phyloP scores from a whole-genome alignment of 2,329 filamentous ascomycete species.

The Microcyclospora tardicrescens region DNA sequence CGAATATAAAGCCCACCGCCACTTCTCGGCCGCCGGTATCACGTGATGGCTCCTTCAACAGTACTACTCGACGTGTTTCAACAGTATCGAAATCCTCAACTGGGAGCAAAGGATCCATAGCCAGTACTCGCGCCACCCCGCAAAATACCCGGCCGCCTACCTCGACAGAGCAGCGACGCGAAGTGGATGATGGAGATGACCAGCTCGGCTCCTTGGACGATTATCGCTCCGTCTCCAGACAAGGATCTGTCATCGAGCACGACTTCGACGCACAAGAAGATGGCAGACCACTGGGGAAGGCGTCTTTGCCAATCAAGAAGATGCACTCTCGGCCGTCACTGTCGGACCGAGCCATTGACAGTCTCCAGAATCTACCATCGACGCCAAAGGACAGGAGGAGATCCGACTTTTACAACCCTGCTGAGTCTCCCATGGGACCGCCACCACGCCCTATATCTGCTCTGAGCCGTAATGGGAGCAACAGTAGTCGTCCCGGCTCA shows the following conservation, averaged over 20 bases:
- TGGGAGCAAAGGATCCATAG: not conserved
- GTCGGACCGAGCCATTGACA: slow-evolving; percentile 76
- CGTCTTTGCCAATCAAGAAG: slow-evolving; percentile 6
- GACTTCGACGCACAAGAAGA: too few species aligned
- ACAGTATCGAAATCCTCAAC: slow-evolving; percentile 2
- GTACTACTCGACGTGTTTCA: slow-evolving; percentile 1
- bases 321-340: slow-evolving; percentile 42
- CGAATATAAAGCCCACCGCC: slow-evolving; percentile 1
- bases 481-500: slow-evolving; percentile 37
- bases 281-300: slow-evolving; percentile 4
- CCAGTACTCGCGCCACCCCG: slow-evolving; percentile 5
- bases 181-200: slow-evolving; percentile 20
- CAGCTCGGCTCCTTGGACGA: slow-evolving; percentile 29
- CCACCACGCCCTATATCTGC: slow-evolving; percentile 51
- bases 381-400: slow-evolving; percentile 58
- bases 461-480: slow-evolving; percentile 36
- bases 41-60: slow-evolving; percentile 1
- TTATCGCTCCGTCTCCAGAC: slow-evolving; percentile 30
- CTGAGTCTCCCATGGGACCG: slow-evolving; percentile 45
- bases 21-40: not conserved
- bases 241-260: slow-evolving; percentile 23
- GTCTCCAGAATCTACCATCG: slow-evolving; percentile 61
- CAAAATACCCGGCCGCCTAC: slow-evolving; percentile 3
- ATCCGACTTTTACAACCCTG: slow-evolving; percentile 59
- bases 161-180: slow-evolving; percentile 3